Conservation (phyloP, 2,329 filamentous ascomycete genomes). For the Colletotrichum sp. region DNA sequence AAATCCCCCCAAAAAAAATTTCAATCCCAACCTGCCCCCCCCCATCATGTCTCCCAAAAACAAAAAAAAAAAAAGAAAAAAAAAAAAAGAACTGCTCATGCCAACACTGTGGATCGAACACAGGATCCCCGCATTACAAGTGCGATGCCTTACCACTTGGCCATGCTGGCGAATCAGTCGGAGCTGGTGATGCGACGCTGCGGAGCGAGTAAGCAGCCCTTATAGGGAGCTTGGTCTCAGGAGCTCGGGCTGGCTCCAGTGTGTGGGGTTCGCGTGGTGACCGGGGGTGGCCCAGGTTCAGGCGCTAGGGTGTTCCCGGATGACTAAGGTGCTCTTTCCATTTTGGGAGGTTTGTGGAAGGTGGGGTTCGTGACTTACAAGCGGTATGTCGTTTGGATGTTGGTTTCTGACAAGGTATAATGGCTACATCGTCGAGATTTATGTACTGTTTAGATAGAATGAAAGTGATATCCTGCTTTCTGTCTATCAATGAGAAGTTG, state of each 20-base stretch:
- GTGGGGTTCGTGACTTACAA: neutral
- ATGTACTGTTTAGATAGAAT: no score
- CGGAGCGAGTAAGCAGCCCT: neutral
- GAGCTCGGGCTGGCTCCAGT: neutral
- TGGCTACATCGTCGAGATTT: neutral
- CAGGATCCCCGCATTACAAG: conserved; percentile 16
- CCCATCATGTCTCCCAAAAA: no score
- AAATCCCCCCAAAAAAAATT: no score
- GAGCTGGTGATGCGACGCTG: neutral
- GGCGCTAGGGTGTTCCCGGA: neutral
- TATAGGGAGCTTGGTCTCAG: neutral
- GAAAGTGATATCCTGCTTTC: no score
- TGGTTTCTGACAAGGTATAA: neutral
- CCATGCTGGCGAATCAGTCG: conserved; percentile 10
- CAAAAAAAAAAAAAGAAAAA: no score
- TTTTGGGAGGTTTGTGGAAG: neutral
- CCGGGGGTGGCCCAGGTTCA: neutral
- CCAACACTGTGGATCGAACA: conserved; percentile 15
- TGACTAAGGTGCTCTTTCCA: neutral
- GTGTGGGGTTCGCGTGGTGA: neutral
- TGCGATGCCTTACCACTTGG: conserved; percentile 16
- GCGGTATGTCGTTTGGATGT: neutral
- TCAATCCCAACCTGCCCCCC: no score
- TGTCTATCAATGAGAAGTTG: no score
- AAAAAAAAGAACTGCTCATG: neutral